Conservation (phyloP, 2,329 filamentous ascomycete species). For the Cryphonectria naterciae region DNA sequence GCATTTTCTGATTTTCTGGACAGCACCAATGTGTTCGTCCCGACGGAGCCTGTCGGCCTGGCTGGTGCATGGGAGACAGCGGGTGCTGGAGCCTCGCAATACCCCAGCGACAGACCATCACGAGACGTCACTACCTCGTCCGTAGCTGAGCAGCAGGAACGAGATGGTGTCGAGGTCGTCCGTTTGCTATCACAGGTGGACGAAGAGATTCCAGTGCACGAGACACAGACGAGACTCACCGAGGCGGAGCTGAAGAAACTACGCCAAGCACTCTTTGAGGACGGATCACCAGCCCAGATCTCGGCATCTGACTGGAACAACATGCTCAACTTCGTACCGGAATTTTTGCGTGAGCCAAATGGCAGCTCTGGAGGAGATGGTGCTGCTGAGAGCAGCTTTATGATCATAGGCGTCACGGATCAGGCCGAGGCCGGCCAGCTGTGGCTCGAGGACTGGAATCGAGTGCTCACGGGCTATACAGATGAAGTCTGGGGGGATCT, state of each 20-base stretch:
- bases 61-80: constrained; percentile 30
- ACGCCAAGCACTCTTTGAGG: constrained; percentile 44
- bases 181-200: constrained; percentile 40
- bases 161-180: constrained; percentile 46
- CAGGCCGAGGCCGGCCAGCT: constrained; percentile 43
- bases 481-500: constrained; percentile 73
- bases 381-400: constrained; percentile 32
- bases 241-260: constrained; percentile 40
- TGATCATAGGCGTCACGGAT: constrained; percentile 46
- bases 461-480: constrained; percentile 59
- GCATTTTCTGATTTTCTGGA: constrained; percentile 45
- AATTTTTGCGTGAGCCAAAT: constrained; percentile 41
- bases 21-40: constrained; percentile 31
- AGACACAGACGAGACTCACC: constrained; percentile 33
- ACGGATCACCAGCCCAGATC: constrained; percentile 23
- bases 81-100: not conserved
- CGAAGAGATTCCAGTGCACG: constrained; percentile 30
- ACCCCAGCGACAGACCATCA: not conserved
- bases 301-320: constrained; percentile 45
- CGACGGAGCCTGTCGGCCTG: constrained; percentile 30
- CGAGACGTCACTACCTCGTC: constrained; percentile 28
- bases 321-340: constrained; percentile 56
- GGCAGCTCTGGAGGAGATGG: constrained; percentile 27
- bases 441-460: constrained; percentile 61
- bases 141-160: constrained; percentile 40